phyloP scores from a whole-genome alignment of 805 yeast species.

The Starmera dryadoides region DNA sequence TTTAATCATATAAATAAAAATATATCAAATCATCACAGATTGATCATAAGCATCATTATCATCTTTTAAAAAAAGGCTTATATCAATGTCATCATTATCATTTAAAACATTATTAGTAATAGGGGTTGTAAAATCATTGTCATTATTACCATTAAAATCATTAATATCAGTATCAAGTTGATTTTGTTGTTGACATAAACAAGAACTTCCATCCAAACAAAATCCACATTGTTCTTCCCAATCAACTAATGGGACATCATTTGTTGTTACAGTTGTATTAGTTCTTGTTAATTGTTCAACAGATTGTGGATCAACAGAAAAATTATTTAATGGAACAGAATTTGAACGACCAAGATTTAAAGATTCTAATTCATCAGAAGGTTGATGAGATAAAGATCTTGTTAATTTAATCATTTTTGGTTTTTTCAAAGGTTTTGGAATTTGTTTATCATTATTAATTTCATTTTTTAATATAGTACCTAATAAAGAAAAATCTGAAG shows the following conservation, averaged over 20 bases:
- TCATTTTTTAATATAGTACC: not conserved
- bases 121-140: not conserved
- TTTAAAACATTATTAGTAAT: conserved; percentile 1
- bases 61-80: conserved; percentile 5
- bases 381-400: not conserved
- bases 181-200: not conserved
- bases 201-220: not conserved
- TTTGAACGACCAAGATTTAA: not conserved
- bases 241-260: not conserved
- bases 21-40: conserved; percentile 7
- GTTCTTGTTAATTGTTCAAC: conserved; percentile 8
- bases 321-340: not conserved
- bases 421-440: conserved; percentile 6
- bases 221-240: not conserved
- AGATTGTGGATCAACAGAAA: not conserved
- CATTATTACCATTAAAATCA: not conserved
- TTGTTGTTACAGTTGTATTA: conserved; percentile 15
- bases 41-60: conserved; percentile 7
- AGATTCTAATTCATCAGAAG: not conserved
- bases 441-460: not conserved
- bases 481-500: not conserved
- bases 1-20: not conserved
- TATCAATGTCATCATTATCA: conserved; percentile 6
- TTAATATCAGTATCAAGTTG: not conserved
- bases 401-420: conserved; percentile 4